Percentiles rank a stretch among this genome's conserved stretches.
These are phyloP conservation scores for Akanthomyces dipterigenus DNA, from an alignment of 2,329 filamentous ascomycete species.

Conservation along the genomic window DNA sequence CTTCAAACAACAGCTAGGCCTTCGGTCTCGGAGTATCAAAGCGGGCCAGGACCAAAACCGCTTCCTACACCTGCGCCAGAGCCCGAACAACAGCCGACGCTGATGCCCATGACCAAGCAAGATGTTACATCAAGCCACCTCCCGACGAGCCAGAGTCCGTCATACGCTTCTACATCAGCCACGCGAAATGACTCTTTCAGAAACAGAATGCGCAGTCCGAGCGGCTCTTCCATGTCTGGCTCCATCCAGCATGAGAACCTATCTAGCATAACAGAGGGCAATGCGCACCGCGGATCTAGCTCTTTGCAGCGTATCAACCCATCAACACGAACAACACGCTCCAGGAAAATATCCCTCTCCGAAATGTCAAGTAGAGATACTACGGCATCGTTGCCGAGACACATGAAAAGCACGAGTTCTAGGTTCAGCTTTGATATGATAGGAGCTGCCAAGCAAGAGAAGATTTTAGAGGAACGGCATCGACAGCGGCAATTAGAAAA, in stretches of 20 bases:
- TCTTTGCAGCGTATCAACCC: slow-evolving; percentile 2
- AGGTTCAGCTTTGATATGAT: slow-evolving; percentile 79
- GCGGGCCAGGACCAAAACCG: not conserved
- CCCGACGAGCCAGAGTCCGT: not conserved
- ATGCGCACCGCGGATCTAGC: not conserved
- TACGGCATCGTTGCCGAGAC: slow-evolving; percentile 47
- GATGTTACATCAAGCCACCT: not conserved
- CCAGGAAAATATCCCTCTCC: slow-evolving; percentile 47
- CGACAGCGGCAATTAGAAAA: slow-evolving; percentile 59
- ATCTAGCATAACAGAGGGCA: not conserved
- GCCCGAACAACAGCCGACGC: not conserved
- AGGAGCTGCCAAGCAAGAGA: slow-evolving; percentile 60
- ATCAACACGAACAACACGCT: slow-evolving; percentile 32
- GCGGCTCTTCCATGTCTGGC: slow-evolving; percentile 10
- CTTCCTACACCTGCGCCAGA: not conserved
- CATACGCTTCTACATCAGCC: not conserved
- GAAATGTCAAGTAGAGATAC: slow-evolving; percentile 39
- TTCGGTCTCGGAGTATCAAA: not conserved
- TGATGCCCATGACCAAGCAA: not conserved
- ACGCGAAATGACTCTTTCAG: not conserved
- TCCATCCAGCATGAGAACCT: not conserved
- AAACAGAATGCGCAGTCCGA: not conserved
- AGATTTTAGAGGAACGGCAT: slow-evolving; percentile 66
- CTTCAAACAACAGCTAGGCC: not conserved
- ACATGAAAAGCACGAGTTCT: slow-evolving; percentile 71